Evolutionary conservation across 345 rosid species (phyloP), one percentile per base, ranked within the genome.

Genomic region (Microthlaspi erraticum): DNA sequence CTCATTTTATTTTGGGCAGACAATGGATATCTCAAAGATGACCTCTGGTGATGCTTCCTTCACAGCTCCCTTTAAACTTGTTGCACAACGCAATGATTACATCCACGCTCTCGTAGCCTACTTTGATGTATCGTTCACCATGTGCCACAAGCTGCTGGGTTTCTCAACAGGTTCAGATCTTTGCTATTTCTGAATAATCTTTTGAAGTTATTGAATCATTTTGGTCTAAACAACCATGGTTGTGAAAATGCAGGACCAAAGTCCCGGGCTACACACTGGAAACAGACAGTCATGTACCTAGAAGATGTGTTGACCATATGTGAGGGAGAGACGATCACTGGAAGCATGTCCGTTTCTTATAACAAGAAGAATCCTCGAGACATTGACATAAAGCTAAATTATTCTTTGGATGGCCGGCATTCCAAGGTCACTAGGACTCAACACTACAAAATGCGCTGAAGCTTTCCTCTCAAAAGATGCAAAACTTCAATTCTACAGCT

Each of bases 71-170:
- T 92, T 92, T 78, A 95, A 92, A 81, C 97, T 95, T 45, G 83
- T 90, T 61, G 98, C 99, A 56, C 83, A 92, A 66, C 92, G 97
- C n/a, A 84, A 95, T 72, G 99, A 95, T 80, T 92, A 84, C 82
- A 88, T 95, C 87, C 99, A 95, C 64, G 98, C 99, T 41, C 81
- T 95, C 61, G 98, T 92, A 41, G 99, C 99, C n/a, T 92, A 89
- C 76, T 95, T 95, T 59, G 99, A 92, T 75, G 98, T 95, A n/a
- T 82, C 96, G 6, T 95, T 95, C 75, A 90, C 98, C 52, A 90
- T 81, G 81, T 92, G 98, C 73, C 98, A 95, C 69, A 95, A 95
- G 78, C 72, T 91, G 70, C 86, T 81, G 57, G 99, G 98, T 63
- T 95, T 95, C 87, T 95, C 99, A 16, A 95, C 99, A 76, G 99